Conservation (phyloP, 495 filamentous ascomycete genomes). For the Geopyxis carbonaria region DNA sequence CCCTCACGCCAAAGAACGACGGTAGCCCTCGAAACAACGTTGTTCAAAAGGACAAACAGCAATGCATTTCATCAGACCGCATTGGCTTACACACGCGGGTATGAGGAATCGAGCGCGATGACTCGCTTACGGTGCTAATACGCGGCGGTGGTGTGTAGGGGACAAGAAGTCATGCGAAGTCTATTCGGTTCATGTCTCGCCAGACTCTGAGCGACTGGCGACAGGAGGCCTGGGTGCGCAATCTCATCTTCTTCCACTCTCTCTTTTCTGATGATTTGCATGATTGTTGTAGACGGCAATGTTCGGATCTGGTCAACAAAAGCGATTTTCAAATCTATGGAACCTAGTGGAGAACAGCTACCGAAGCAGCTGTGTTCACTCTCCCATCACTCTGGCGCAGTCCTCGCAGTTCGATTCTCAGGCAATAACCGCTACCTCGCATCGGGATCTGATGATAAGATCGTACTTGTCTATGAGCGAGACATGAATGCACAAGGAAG, state of each 20-base stretch:
- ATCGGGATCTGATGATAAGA: slow-evolving; percentile 93
- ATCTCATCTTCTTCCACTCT: too few relatives aligned
- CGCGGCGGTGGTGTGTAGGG: too few relatives aligned
- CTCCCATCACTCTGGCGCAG: slow-evolving; percentile 94
- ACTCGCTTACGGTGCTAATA: slow-evolving; percentile 1
- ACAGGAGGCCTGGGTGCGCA: slow-evolving; percentile 36
- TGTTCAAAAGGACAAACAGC: too few relatives aligned
- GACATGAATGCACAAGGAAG: slow-evolving; percentile 32
- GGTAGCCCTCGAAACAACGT: too few relatives aligned
- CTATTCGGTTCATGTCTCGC: slow-evolving; percentile 92
- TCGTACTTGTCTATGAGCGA: slow-evolving; percentile 87
- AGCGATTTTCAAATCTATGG: slow-evolving; percentile 63
- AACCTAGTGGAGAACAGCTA: slow-evolving; percentile 47
- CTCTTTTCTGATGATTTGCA: slow-evolving; percentile 21
- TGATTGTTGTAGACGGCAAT: slow-evolving; percentile 54
- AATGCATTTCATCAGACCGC: slow-evolving; percentile 86
- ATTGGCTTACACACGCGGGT: slow-evolving; percentile 88
- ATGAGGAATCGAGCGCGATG: slow-evolving; percentile 19
- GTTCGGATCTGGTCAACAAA: slow-evolving; percentile 96
- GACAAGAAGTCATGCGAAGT: slow-evolving; percentile 41
- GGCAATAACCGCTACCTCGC: slow-evolving; percentile 84
- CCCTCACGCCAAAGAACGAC: too few relatives aligned
- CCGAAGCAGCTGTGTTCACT: slow-evolving; percentile 92
- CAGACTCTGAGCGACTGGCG: slow-evolving; percentile 76
- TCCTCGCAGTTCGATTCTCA: slow-evolving; percentile 91